Evolutionary conservation across 139 green algal genomes (phyloP).

Genomic region (Volvox reticuliferus): DNA sequence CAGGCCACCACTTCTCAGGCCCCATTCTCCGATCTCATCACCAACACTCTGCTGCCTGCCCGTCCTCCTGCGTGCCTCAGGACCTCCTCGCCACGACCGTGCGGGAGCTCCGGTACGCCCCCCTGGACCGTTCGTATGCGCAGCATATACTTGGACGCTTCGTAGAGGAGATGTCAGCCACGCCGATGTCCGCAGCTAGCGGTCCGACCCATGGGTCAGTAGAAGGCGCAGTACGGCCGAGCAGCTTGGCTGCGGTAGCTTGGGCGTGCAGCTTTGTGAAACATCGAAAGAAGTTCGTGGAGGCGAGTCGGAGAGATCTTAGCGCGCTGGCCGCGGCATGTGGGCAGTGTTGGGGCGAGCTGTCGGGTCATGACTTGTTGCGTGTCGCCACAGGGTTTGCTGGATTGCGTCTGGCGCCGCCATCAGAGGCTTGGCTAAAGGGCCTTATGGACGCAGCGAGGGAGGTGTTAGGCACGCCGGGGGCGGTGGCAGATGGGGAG

Average conservation of each 20-base stretch:
- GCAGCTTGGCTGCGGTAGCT: slow-evolving; percentile 38
- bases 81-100: slow-evolving; percentile 31
- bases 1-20: too few species aligned
- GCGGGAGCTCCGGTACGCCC: slow-evolving; percentile 41
- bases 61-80: neutral
- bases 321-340: neutral
- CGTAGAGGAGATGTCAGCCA: slow-evolving; percentile 13
- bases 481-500: neutral
- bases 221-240: neutral
- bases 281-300: slow-evolving; percentile 48
- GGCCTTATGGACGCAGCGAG: neutral
- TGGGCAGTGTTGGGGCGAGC: neutral
- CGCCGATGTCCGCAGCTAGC: neutral
- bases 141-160: slow-evolving; percentile 21
- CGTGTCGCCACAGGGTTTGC: slow-evolving; percentile 5
- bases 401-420: slow-evolving; percentile 6
- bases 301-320: neutral
- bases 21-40: too few species aligned
- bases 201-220: neutral
- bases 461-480: neutral
- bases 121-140: slow-evolving; percentile 27
- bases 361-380: neutral
- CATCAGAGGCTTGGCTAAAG: neutral
- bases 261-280: slow-evolving; percentile 34
- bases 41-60: neutral